These are phyloP conservation scores for Orbilia javanica DNA, from an alignment of 2,329 filamentous ascomycete species.

Conservation along the genomic window DNA sequence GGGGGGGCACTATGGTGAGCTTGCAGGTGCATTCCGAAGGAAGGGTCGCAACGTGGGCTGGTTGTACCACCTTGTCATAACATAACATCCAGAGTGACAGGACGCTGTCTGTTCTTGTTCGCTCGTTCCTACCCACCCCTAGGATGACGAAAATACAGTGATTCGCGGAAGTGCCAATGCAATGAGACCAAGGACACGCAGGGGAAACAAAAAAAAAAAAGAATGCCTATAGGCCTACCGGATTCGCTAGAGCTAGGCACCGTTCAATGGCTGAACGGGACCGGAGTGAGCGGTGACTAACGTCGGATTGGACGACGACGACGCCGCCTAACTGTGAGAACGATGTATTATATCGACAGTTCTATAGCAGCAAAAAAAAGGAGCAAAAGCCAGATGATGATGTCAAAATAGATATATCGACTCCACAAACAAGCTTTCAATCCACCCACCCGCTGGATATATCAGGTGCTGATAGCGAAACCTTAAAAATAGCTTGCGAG, in stretches of 20 bases:
- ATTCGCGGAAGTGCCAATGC: slow-evolving; percentile 15
- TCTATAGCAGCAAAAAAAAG: neutral
- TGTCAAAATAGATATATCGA: slow-evolving; percentile 22
- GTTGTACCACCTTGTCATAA: slow-evolving; percentile 43
- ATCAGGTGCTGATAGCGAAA: slow-evolving; percentile 33
- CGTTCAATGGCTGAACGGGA: neutral
- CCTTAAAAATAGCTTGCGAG: slow-evolving; percentile 35
- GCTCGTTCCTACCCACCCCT: slow-evolving; percentile 27
- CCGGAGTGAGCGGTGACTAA: slow-evolving; percentile 42
- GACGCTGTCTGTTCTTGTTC: neutral
- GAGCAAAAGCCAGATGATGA: neutral
- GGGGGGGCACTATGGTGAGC: slow-evolving; percentile 20
- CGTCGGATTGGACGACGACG: slow-evolving; percentile 16
- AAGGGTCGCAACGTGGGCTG: slow-evolving; percentile 42
- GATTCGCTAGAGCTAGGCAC: slow-evolving; percentile 43
- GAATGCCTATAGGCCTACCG: too few species aligned
- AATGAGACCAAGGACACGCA: slow-evolving; percentile 29
- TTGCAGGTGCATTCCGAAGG: slow-evolving; percentile 24
- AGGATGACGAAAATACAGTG: slow-evolving; percentile 19
- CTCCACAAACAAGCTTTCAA: slow-evolving; percentile 30
- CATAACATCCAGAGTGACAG: neutral
- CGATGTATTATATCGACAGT: slow-evolving; percentile 27
- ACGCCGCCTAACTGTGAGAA: neutral
- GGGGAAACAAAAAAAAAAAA: slow-evolving; percentile 20
- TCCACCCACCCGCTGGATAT: slow-evolving; percentile 3